phyloP scores from a whole-genome alignment of 306 rosid genomes.

The Datisca glomerata region DNA sequence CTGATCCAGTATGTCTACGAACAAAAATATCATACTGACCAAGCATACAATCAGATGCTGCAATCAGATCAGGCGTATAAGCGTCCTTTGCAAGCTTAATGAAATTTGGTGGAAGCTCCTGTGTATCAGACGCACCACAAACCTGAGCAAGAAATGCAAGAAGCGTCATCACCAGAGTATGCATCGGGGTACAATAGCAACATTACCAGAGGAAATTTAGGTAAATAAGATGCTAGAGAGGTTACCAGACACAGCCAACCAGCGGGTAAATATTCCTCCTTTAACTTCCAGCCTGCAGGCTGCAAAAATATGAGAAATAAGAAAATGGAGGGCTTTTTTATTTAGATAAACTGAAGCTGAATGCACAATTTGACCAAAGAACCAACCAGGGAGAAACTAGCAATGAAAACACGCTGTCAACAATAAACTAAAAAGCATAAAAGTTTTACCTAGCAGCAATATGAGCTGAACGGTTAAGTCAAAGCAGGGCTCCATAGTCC shows the following conservation, averaged over 20 bases:
- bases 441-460: no score
- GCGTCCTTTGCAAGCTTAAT: constrained; percentile 62
- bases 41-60: constrained; percentile 96
- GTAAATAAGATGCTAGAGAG: constrained; percentile 10
- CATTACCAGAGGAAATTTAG: constrained; percentile 7
- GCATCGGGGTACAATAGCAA: constrained; percentile 1
- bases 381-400: background rate
- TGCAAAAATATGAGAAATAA: constrained; percentile 34
- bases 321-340: background rate
- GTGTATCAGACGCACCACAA: constrained; percentile 79
- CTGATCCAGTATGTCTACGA: background rate
- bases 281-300: constrained; percentile 92
- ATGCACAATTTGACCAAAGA: no score
- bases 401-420: no score
- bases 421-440: no score
- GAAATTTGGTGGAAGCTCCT: constrained; percentile 77
- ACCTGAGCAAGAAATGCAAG: constrained; percentile 39
- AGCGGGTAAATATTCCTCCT: constrained; percentile 84
- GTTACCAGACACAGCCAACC: constrained; percentile 92
- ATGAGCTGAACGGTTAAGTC: no score
- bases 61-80: constrained; percentile 88
- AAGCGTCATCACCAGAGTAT: constrained; percentile 7
- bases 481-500: no score
- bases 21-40: constrained; percentile 37
- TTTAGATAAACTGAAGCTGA: background rate